Evolutionary conservation across 2,329 filamentous ascomycete species (phyloP).

Genomic region (Geoglossum cookeanum): DNA sequence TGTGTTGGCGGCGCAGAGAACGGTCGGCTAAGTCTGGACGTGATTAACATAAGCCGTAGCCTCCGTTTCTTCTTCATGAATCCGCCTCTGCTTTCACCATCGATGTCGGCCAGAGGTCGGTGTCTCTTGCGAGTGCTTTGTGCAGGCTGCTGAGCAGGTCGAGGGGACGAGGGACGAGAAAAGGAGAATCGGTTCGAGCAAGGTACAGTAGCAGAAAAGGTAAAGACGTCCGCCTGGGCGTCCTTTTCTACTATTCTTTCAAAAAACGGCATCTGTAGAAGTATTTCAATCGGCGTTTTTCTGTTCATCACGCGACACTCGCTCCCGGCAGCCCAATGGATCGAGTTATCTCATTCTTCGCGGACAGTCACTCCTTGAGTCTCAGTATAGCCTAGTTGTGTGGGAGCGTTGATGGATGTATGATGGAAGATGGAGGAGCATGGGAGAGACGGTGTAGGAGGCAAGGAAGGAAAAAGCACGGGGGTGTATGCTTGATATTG

Average conservation of each 20-base stretch:
- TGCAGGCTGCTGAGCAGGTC: conserved; percentile 2
- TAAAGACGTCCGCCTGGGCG: conserved; percentile 15
- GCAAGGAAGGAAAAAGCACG: background rate
- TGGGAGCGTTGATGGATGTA: background rate
- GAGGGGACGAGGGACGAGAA: conserved; percentile 12
- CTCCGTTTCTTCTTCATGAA: conserved; percentile 42
- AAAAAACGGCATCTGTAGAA: background rate
- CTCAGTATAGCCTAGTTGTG: background rate
- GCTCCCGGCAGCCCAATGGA: background rate
- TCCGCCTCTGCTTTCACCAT: conserved; percentile 27
- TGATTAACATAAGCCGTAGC: conserved; percentile 42
- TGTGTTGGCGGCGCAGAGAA: conserved; percentile 52
- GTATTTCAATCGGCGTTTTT: background rate
- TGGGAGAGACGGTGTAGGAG: background rate
- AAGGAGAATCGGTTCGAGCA: conserved; percentile 19
- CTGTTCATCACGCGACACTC: no score
- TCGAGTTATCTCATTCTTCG: background rate
- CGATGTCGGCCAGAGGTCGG: conserved; percentile 37
- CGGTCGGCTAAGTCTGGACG: conserved; percentile 48
- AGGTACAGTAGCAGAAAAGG: conserved; percentile 16
- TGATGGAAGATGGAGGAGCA: background rate
- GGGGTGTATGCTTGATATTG: conserved; percentile 1
- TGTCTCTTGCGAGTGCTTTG: conserved; percentile 26
- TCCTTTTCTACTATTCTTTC: background rate
- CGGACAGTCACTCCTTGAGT: background rate